Evolutionary conservation across 306 rosid species (phyloP).

Genomic region (Quercus alba): DNA sequence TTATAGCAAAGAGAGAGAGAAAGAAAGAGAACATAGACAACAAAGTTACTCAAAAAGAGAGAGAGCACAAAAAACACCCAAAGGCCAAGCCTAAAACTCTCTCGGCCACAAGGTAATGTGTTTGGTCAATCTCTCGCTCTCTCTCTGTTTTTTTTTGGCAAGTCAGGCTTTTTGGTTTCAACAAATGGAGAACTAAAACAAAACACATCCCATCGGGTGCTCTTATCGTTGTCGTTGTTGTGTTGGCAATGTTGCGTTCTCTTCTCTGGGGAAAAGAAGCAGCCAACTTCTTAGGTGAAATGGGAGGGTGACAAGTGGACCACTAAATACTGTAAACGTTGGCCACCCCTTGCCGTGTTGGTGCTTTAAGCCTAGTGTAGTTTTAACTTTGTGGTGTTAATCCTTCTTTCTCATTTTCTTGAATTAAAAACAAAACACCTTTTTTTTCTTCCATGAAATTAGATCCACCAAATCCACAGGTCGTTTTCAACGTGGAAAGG

Average conservation of each 20-base stretch:
- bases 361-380: constrained; percentile 32
- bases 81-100: background rate
- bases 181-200: background rate
- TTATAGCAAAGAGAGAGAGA: background rate
- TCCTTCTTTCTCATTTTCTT: background rate
- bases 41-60: too few relatives aligned
- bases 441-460: background rate
- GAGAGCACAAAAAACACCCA: background rate
- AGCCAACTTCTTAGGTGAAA: constrained; percentile 11
- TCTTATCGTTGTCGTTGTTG: background rate
- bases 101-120: background rate
- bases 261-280: background rate
- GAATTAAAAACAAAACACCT: too few relatives aligned
- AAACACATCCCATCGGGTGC: constrained; percentile 40
- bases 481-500: too few relatives aligned
- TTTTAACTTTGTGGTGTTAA: too few relatives aligned
- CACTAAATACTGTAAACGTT: constrained; percentile 18
- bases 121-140: background rate
- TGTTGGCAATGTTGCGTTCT: too few relatives aligned
- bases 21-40: background rate
- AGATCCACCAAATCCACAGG: too few relatives aligned
- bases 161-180: background rate
- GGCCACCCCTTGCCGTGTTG: background rate
- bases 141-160: background rate
- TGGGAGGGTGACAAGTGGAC: constrained; percentile 23